Base-by-base conservation (phyloP, 371 early-diverging fungal species). In the Lichtheimia ornata region DNA sequence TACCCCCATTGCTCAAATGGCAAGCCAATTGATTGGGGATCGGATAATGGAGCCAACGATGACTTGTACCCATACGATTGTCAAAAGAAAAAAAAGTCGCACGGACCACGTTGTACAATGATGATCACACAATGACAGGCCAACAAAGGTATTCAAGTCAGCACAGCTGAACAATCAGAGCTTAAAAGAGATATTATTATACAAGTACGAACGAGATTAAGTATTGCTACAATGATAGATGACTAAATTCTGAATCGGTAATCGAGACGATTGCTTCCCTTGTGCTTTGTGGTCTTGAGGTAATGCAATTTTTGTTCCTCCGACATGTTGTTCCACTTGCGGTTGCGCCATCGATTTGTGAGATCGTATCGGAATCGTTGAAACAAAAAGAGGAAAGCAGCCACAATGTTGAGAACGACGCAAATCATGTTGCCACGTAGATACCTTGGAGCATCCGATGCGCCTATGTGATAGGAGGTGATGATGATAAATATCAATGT, bases 361-460 rank as follows among this genome's bases (percentile, higher is more conserved):
- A 71, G 22, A 4, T 40, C 41, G 55, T 79, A 76, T 4, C 76
- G 62, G 22, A 61, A 54, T 3, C 67, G 66, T 51, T 61, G 70
- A 25, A 57, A 42, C 2, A 73, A 43, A 24, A 69, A 72, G 11
- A 73, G 54, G 9, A 63, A 14, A 7, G 41, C 54, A 12, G 70
- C 24, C 0, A 58, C 49, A 5, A 56, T 20, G 13, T 30, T 40
- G 41, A 82, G 53, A 20, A 61, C 66, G 57, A 79, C 60, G 27
- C 67, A 62, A 53, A 83, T 70, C 71, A 63, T 61, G 45, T 79
- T 76, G 20, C 78, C 78, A 18, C 50, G 66, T 15, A 53, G 50
- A 45, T 74, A 76, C 40, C 71, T 62, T n/a, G 77, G 80, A 0
- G 81, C 72, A 54, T 81, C 84, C 20, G 56, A 30, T 4, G 62